A percentile compares a stretch with the other conserved stretches of the same genome.
Evolutionary conservation across 495 filamentous ascomycete genomes (phyloP).

Genomic region (Penicillium macrosclerotiorum): DNA sequence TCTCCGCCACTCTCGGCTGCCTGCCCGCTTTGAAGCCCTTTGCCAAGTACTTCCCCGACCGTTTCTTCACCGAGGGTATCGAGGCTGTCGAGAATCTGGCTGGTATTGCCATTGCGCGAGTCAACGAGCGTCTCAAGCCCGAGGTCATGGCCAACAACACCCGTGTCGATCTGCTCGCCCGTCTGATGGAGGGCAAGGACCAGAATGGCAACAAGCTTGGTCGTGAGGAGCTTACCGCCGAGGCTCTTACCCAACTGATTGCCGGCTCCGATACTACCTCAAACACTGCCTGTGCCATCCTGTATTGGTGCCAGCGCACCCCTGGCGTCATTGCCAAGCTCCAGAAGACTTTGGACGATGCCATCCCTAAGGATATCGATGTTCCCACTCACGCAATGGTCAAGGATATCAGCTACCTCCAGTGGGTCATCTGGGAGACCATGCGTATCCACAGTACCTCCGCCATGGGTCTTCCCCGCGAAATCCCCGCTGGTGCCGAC

Average conservation of each 20-base stretch:
- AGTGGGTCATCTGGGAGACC: slow-evolving; percentile 81
- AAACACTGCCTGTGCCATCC: slow-evolving; percentile 83
- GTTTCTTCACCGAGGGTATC: slow-evolving; percentile 51
- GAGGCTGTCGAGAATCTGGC: slow-evolving; percentile 50
- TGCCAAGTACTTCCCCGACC: slow-evolving; percentile 52
- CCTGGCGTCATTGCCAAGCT: slow-evolving; percentile 70
- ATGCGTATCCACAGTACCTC: slow-evolving; percentile 89
- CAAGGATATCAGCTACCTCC: slow-evolving; percentile 66
- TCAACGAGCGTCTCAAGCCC: slow-evolving; percentile 68
- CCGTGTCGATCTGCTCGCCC: slow-evolving; percentile 77
- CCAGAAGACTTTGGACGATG: slow-evolving; percentile 68
- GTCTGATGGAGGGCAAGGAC: slow-evolving; percentile 85
- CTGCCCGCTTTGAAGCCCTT: slow-evolving; percentile 46
- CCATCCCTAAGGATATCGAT: slow-evolving; percentile 55
- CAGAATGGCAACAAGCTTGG: slow-evolving; percentile 70
- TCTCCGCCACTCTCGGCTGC: slow-evolving; percentile 50
- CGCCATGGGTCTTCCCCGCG: slow-evolving; percentile 80
- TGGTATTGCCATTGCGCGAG: slow-evolving; percentile 74
- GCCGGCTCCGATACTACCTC: slow-evolving; percentile 88
- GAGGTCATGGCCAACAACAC: slow-evolving; percentile 52
- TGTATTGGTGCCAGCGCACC: slow-evolving; percentile 71
- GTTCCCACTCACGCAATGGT: slow-evolving; percentile 72
- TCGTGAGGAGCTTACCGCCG: slow-evolving; percentile 78
- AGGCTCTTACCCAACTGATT: slow-evolving; percentile 87
- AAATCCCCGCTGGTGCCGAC: slow-evolving; percentile 62